phyloP scores from a whole-genome alignment of 2,329 filamentous ascomycete genomes.

The Botrytis pseudocinerea region DNA sequence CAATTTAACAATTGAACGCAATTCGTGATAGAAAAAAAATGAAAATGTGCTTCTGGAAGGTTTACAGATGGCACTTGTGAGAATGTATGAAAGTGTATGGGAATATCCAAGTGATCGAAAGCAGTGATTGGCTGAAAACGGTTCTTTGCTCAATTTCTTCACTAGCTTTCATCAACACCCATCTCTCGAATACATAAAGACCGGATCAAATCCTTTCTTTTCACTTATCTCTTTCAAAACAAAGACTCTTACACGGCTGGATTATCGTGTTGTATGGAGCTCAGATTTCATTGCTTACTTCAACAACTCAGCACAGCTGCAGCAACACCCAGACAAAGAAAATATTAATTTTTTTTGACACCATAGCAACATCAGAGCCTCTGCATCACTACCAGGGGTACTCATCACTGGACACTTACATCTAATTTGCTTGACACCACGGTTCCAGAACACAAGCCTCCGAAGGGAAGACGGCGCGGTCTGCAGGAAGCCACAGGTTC shows the following conservation, averaged over 20 bases:
- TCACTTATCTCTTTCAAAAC: constrained; percentile 31
- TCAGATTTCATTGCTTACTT: constrained; percentile 27
- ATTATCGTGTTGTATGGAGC: constrained; percentile 22
- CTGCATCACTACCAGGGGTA: constrained; percentile 32
- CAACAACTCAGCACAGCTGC: constrained; percentile 18
- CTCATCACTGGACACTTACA: constrained; percentile 36
- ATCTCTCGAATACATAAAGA: constrained; percentile 39
- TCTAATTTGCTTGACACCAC: constrained; percentile 32
- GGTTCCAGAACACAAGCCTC: constrained; percentile 37
- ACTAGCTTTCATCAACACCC: constrained; percentile 24
- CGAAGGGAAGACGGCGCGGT: constrained; percentile 33
- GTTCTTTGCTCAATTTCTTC: constrained; percentile 33
- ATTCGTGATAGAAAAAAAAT: neutral
- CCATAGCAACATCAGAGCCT: constrained; percentile 33
- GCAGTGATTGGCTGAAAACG: constrained; percentile 40
- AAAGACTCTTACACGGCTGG: constrained; percentile 35
- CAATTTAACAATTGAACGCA: neutral
- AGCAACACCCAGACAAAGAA: constrained; percentile 21
- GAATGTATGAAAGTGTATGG: constrained; percentile 14
- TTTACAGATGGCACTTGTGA: constrained; percentile 16
- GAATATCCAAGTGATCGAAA: constrained; percentile 29
- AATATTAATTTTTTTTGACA: constrained; percentile 6
- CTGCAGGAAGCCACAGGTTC: constrained; percentile 42
- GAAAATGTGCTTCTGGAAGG: constrained; percentile 7
- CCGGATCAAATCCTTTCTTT: constrained; percentile 37